Percentiles rank a stretch among this genome's conserved stretches.
These are phyloP conservation scores for Pleurotus cornucopiae DNA, from an alignment of 768 basidiomycete species.

Conservation along the genomic window DNA sequence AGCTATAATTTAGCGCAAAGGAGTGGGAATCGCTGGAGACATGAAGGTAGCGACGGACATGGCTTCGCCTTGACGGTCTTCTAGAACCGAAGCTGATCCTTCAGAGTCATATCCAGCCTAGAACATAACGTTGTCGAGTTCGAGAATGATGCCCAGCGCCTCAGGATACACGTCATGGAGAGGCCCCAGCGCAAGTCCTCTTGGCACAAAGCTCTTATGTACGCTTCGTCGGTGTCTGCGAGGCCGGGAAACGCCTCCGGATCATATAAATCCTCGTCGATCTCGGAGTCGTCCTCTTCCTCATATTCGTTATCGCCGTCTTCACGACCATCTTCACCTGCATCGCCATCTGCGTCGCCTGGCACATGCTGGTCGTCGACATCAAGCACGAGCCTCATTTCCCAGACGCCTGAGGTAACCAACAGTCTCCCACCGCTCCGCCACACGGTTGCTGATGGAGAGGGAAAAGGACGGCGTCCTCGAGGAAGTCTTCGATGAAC, in stretches of 20 bases:
- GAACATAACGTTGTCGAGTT: not conserved
- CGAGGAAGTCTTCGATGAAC: slow-evolving; percentile 28
- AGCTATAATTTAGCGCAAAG: not conserved
- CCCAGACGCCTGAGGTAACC: slow-evolving; percentile 26
- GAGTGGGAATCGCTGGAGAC: not conserved
- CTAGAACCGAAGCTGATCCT: not conserved
- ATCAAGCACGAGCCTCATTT: slow-evolving; percentile 17
- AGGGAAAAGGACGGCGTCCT: slow-evolving; percentile 26
- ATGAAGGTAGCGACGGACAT: not conserved
- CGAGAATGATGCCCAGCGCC: not conserved
- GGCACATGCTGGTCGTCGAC: slow-evolving; percentile 4
- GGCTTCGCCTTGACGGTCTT: not conserved
- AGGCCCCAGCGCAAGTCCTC: not conserved
- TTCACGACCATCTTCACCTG: slow-evolving; percentile 1
- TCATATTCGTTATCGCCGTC: not conserved
- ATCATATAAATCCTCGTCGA: slow-evolving; percentile 2
- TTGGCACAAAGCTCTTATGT: not conserved
- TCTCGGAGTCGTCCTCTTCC: slow-evolving; percentile 1
- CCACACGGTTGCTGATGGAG: slow-evolving; percentile 2
- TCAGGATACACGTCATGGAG: not conserved
- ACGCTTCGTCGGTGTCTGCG: not conserved
- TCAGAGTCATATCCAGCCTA: not conserved
- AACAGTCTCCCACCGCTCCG: slow-evolving; percentile 24
- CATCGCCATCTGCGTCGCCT: slow-evolving; percentile 3
- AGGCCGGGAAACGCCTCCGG: not conserved